These are phyloP conservation scores for Volvox africanus DNA, from an alignment of 139 green algal species.

Conservation along the genomic window DNA sequence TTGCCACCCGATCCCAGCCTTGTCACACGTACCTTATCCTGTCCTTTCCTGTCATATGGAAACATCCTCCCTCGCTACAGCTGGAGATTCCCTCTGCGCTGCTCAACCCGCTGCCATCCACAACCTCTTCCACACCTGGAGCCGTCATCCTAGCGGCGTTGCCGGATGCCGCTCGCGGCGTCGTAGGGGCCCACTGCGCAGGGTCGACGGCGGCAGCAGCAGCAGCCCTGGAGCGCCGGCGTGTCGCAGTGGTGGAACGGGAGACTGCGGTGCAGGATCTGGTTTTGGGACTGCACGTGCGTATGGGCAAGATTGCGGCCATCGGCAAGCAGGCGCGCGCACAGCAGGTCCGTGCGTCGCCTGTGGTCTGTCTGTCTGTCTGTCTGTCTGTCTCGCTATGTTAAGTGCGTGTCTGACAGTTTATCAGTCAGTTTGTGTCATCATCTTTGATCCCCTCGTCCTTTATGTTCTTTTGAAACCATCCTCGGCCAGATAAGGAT, in stretches of 20 bases:
- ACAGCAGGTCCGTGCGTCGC: neutral
- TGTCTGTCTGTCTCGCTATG: no score
- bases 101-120: neutral
- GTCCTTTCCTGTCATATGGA: no score
- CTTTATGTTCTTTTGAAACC: no score
- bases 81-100: conserved; percentile 1
- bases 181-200: neutral
- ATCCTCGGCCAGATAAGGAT: no score
- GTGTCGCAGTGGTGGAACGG: neutral
- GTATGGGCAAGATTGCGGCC: conserved; percentile 28
- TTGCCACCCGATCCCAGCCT: no score
- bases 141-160: neutral
- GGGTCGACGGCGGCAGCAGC: neutral
- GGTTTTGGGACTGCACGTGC: conserved; percentile 20
- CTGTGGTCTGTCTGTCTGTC: no score
- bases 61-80: neutral
- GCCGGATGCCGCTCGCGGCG: neutral
- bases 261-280: conserved; percentile 29
- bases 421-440: neutral
- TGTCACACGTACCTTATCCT: no score
- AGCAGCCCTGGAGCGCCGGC: conserved; percentile 29
- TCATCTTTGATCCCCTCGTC: neutral
- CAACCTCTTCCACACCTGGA: neutral
- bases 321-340: neutral
- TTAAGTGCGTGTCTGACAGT: no score